phyloP scores from a whole-genome alignment of 2,329 filamentous ascomycete species.

The Fusarium clavum region DNA sequence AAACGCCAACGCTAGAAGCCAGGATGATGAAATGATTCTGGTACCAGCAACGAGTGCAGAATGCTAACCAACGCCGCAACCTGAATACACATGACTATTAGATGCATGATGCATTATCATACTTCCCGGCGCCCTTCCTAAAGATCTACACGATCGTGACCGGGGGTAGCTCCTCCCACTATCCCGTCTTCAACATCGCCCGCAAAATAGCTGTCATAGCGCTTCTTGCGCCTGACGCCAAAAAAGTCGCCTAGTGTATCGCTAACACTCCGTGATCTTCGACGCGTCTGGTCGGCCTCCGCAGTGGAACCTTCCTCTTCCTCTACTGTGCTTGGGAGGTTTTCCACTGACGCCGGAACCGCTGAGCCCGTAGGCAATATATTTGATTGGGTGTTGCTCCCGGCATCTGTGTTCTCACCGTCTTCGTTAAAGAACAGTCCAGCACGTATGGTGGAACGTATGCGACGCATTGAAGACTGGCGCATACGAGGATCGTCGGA shows the following conservation, averaged over 20 bases:
- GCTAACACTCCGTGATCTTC: conserved; percentile 55
- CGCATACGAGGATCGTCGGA: conserved; percentile 55
- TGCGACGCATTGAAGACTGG: conserved; percentile 59
- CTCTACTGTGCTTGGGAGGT: conserved; percentile 37
- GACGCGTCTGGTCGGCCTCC: conserved; percentile 40
- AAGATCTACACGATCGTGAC: conserved; percentile 20
- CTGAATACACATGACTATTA: conserved; percentile 33
- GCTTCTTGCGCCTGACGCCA: conserved; percentile 50
- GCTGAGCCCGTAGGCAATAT: conserved; percentile 34
- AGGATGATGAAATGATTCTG: conserved; percentile 39
- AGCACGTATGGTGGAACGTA: conserved; percentile 63
- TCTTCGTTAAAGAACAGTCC: conserved; percentile 66
- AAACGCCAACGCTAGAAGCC: conserved; percentile 48
- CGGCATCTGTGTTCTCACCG: conserved; percentile 47
- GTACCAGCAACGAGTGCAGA: conserved; percentile 35
- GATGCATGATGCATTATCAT: conserved; percentile 25
- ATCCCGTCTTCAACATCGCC: conserved; percentile 40
- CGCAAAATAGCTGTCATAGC: conserved; percentile 39
- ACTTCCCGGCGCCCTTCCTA: conserved; percentile 10
- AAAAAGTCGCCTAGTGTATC: conserved; percentile 57
- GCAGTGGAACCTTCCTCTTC: conserved; percentile 28
- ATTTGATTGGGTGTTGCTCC: conserved; percentile 21
- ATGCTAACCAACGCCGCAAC: conserved; percentile 35
- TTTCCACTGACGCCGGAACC: conserved; percentile 45
- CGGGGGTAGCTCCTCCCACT: conserved; percentile 11